Conservation (phyloP, 164 flowering plant genomes). For the Umbellularia californica region DNA sequence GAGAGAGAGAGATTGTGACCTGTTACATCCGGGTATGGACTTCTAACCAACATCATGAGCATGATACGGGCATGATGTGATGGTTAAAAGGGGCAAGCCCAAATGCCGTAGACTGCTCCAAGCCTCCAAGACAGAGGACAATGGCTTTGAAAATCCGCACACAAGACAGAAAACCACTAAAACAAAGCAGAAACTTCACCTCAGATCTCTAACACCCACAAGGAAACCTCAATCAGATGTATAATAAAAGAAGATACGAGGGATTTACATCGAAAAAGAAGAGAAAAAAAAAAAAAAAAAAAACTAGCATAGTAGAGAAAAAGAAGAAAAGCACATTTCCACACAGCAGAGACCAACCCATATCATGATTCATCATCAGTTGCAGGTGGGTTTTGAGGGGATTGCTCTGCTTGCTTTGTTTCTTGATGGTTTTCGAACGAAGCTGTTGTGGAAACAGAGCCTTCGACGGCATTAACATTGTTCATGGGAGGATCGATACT, state of each 20-base stretch:
- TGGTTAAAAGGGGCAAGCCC: background rate
- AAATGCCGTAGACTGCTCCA: background rate
- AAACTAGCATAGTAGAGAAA: background rate
- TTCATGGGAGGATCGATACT: slow-evolving; percentile 25
- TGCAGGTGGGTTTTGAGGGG: slow-evolving; percentile 7
- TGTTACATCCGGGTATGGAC: background rate
- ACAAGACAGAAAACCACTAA: background rate
- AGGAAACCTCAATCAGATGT: background rate
- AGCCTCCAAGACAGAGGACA: background rate
- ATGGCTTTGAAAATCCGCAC: background rate
- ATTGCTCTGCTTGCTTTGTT: slow-evolving; percentile 20
- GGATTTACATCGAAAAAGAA: background rate
- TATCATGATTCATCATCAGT: slow-evolving; percentile 18
- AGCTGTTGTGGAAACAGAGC: slow-evolving; percentile 18
- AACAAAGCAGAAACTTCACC: background rate
- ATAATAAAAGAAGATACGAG: background rate
- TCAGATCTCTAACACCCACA: background rate
- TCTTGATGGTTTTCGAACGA: slow-evolving; percentile 25
- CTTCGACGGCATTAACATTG: slow-evolving; percentile 2
- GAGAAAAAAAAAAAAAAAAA: background rate
- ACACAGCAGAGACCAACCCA: background rate
- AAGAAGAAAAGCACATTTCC: slow-evolving; percentile 12
- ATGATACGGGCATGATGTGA: background rate
- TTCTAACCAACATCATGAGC: background rate
- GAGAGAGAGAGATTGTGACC: background rate